phyloP scores from a whole-genome alignment of 495 filamentous ascomycete genomes.

The Neurospora tetrasperma region DNA sequence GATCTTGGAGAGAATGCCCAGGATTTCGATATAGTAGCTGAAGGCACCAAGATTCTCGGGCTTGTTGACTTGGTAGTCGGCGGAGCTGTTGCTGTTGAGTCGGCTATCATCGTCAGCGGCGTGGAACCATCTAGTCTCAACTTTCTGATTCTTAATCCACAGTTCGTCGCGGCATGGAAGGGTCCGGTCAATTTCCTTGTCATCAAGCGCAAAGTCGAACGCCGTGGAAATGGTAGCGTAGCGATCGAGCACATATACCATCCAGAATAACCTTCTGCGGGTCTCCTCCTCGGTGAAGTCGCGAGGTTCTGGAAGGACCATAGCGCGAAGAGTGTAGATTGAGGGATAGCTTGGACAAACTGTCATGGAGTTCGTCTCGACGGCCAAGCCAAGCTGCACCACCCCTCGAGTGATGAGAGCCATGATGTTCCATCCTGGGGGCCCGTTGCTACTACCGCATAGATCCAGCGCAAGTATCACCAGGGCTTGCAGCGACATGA shows the following conservation, averaged over 20 bases:
- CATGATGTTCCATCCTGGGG: slow-evolving; percentile 80
- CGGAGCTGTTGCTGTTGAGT: slow-evolving; percentile 11
- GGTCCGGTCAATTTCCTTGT: slow-evolving; percentile 78
- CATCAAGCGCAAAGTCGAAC: slow-evolving; percentile 79
- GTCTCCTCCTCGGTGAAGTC: slow-evolving; percentile 86
- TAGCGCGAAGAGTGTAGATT: slow-evolving; percentile 75
- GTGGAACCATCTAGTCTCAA: slow-evolving; percentile 75
- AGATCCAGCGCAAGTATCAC: slow-evolving; percentile 74
- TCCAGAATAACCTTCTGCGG: slow-evolving; percentile 77
- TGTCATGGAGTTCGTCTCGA: slow-evolving; percentile 65
- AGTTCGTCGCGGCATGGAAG: slow-evolving; percentile 78
- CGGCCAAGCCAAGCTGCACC: slow-evolving; percentile 72
- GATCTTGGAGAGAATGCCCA: slow-evolving; percentile 75
- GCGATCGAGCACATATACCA: slow-evolving; percentile 80
- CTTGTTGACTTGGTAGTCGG: slow-evolving; percentile 54
- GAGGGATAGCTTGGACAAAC: slow-evolving; percentile 65
- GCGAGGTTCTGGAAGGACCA: slow-evolving; percentile 68
- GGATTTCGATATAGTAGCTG: slow-evolving; percentile 74
- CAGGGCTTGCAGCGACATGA: slow-evolving; percentile 76
- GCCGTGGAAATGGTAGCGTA: slow-evolving; percentile 83
- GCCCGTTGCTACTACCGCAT: slow-evolving; percentile 70
- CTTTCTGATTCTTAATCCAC: slow-evolving; percentile 72
- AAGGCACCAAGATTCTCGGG: slow-evolving; percentile 78
- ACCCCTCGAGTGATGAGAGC: slow-evolving; percentile 78
- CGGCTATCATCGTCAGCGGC: slow-evolving; percentile 33